Conservation (phyloP, 2,329 filamentous ascomycete genomes). For the Aspergillus candidus region DNA sequence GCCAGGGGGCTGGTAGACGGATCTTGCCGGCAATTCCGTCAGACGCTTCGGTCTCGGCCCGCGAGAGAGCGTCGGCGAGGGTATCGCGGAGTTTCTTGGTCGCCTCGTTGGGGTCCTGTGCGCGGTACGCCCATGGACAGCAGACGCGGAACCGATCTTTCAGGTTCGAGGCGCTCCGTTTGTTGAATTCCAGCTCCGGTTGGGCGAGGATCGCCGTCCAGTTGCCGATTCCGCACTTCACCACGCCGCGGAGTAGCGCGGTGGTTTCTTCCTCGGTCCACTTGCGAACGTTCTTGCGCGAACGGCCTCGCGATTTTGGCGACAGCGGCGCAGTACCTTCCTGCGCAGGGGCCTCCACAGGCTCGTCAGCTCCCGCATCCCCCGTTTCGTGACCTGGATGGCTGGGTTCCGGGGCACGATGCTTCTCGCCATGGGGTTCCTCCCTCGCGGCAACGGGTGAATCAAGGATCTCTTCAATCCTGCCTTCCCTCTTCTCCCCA, state of each 20-base stretch:
- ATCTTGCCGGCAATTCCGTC: conserved; percentile 19
- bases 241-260: conserved; percentile 53
- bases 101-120: conserved; percentile 33
- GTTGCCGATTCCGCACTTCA: conserved; percentile 56
- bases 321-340: conserved; percentile 22
- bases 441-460: conserved; percentile 20
- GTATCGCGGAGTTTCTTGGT: conserved; percentile 32
- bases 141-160: conserved; percentile 57
- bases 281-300: conserved; percentile 45
- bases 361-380: neutral
- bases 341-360: conserved; percentile 3
- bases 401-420: conserved; percentile 5
- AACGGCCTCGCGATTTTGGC: conserved; percentile 33
- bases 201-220: conserved; percentile 59
- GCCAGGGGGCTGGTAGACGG: conserved; percentile 20
- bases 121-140: conserved; percentile 44
- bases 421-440: conserved; percentile 12
- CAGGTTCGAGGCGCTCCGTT: conserved; percentile 55
- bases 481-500: conserved; percentile 28
- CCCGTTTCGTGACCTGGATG: conserved; percentile 7
- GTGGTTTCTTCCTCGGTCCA: conserved; percentile 60
- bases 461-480: conserved; percentile 32
- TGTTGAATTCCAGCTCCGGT: conserved; percentile 51
- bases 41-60: conserved; percentile 24
- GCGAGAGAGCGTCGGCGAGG: conserved; percentile 28